phyloP scores from a whole-genome alignment of 1,139 yeast species.

The Blastobotrys persicus region DNA sequence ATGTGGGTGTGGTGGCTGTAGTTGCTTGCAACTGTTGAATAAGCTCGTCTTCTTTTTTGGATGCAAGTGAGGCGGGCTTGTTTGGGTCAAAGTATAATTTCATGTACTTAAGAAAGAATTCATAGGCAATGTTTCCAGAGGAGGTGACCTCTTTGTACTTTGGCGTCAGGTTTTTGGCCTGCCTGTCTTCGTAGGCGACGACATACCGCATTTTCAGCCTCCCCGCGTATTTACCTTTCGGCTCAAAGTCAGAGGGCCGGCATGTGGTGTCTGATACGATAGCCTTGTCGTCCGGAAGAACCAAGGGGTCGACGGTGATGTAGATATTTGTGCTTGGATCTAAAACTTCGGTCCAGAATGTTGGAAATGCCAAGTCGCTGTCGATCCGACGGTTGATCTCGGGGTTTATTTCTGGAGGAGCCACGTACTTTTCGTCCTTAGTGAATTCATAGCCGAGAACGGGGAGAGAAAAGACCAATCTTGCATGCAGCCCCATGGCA shows the following conservation, averaged over 20 bases:
- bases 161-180: conserved; percentile 67
- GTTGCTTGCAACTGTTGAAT: conserved; percentile 35
- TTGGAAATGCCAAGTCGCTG: conserved; percentile 45
- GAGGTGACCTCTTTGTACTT: conserved; percentile 17
- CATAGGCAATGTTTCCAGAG: conserved; percentile 61
- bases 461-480: conserved; percentile 73
- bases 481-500: conserved; percentile 60
- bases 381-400: conserved; percentile 1
- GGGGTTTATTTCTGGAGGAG: neutral
- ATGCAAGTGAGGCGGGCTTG: conserved; percentile 34
- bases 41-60: conserved; percentile 50
- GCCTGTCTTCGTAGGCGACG: conserved; percentile 63
- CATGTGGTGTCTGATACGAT: conserved; percentile 43
- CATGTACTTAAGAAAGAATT: conserved; percentile 48
- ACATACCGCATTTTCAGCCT: conserved; percentile 44
- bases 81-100: conserved; percentile 41
- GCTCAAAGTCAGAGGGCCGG: conserved; percentile 9
- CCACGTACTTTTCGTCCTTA: conserved; percentile 8
- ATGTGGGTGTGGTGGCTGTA: neutral
- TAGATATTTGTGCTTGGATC: conserved; percentile 59
- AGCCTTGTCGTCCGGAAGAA: conserved; percentile 52
- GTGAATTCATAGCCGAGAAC: conserved; percentile 19
- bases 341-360: conserved; percentile 84
- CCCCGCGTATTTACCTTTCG: conserved; percentile 11
- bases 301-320: conserved; percentile 73